phyloP scores from a whole-genome alignment of 2,329 filamentous ascomycete species.

The Zymoseptoria tritici region DNA sequence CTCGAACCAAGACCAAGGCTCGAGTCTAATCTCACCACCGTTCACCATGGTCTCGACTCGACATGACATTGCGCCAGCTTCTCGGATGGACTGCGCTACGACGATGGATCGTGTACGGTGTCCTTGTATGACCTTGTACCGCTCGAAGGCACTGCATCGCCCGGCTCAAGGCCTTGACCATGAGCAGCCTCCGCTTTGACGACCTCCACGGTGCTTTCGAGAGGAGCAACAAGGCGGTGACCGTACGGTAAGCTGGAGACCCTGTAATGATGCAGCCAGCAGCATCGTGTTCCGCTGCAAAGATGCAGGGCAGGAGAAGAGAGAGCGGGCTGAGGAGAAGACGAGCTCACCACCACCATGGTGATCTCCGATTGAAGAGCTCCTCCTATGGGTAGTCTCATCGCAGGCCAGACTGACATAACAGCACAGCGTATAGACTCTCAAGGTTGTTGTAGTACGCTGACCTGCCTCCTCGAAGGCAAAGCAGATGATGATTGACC shows the following conservation, averaged over 20 bases:
- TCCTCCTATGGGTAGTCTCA: too few species aligned
- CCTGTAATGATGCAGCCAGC: neutral
- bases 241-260: neutral
- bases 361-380: neutral
- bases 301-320: neutral
- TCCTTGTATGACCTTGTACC: too few species aligned
- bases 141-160: too few species aligned
- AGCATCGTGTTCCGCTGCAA: neutral
- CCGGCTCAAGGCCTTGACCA: neutral
- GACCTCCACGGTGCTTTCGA: neutral
- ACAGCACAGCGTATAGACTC: too few species aligned
- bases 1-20: neutral
- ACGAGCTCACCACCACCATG: neutral
- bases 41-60: too few species aligned
- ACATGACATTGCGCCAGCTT: too few species aligned
- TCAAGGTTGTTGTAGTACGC: neutral
- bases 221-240: neutral
- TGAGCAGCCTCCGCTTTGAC: neutral
- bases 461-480: neutral
- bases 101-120: too few species aligned
- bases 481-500: neutral
- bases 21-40: too few species aligned
- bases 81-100: too few species aligned
- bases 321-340: neutral
- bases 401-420: too few species aligned